phyloP scores from a whole-genome alignment of 768 basidiomycete species.

The Rhizopogon vulgaris region DNA sequence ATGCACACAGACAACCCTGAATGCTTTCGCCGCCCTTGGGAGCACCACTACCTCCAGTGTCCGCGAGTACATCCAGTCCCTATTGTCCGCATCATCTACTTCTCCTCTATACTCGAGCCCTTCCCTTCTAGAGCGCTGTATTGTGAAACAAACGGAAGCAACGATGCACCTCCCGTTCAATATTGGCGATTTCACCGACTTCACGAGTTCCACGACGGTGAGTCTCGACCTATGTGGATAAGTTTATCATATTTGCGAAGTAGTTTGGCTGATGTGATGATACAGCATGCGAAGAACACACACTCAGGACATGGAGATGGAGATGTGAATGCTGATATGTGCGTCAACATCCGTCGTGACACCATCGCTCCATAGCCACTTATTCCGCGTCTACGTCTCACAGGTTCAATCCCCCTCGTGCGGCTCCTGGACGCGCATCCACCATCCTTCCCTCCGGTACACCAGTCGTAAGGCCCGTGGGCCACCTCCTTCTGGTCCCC shows the following conservation, averaged over 20 bases:
- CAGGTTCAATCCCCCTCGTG: conserved; percentile 3
- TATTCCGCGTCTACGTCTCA: background rate
- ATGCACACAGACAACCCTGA: background rate
- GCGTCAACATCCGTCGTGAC: background rate
- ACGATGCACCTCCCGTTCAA: conserved; percentile 1
- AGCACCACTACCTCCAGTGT: background rate
- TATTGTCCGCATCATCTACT: background rate
- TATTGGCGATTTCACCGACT: conserved; percentile 4
- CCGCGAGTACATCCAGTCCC: background rate
- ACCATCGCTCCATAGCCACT: background rate
- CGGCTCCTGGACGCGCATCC: background rate
- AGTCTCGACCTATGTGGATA: background rate
- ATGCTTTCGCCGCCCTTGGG: conserved; percentile 1
- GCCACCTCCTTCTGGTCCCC: background rate
- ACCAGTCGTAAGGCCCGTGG: background rate
- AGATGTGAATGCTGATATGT: background rate
- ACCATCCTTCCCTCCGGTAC: background rate
- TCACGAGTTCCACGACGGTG: background rate
- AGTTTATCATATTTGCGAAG: background rate
- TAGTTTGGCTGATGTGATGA: background rate
- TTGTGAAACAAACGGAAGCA: background rate
- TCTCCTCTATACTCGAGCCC: background rate
- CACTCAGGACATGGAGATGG: conserved; percentile 1
- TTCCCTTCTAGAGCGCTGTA: background rate
- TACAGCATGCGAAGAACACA: conserved; percentile 3